phyloP scores from a whole-genome alignment of 371 early-diverging fungal species.

The Rhizopus delemar region DNA sequence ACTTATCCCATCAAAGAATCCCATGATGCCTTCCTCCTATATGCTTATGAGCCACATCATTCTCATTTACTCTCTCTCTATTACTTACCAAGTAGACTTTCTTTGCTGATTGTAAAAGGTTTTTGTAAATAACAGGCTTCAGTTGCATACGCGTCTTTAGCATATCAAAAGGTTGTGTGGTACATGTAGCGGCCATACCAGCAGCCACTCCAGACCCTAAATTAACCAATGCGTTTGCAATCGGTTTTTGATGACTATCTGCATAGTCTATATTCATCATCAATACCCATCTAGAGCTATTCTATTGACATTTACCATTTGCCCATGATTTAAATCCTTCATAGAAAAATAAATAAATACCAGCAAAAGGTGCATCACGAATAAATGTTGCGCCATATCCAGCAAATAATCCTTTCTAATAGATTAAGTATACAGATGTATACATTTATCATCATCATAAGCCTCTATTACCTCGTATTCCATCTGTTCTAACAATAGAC shows the following conservation, averaged over 20 bases:
- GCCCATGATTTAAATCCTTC: constrained; percentile 67
- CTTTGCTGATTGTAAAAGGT: constrained; percentile 60
- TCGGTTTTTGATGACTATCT: constrained; percentile 16
- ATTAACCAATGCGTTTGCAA: constrained; percentile 47
- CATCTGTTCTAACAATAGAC: constrained; percentile 64
- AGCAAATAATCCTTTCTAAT: constrained; percentile 72
- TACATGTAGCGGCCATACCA: constrained; percentile 74
- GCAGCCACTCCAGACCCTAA: constrained; percentile 61
- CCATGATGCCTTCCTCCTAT: constrained; percentile 60
- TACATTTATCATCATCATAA: neutral
- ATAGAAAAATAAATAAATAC: constrained; percentile 92
- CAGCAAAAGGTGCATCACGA: constrained; percentile 95
- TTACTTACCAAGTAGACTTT: constrained; percentile 64
- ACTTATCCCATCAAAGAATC: constrained; percentile 85
- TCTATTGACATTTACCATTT: constrained; percentile 37
- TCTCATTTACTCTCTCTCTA: neutral
- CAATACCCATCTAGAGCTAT: neutral
- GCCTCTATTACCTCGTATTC: constrained; percentile 51
- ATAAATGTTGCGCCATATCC: constrained; percentile 91
- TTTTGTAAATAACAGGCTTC: constrained; percentile 72
- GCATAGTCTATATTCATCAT: constrained; percentile 12
- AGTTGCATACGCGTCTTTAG: constrained; percentile 92
- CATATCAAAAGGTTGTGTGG: constrained; percentile 95
- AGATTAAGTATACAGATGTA: neutral
- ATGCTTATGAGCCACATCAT: neutral